Evolutionary conservation across 176 grass and related monocot genomes (phyloP), one percentile per base, ranked within the genome.

Genomic region (Puya raimondii): DNA sequence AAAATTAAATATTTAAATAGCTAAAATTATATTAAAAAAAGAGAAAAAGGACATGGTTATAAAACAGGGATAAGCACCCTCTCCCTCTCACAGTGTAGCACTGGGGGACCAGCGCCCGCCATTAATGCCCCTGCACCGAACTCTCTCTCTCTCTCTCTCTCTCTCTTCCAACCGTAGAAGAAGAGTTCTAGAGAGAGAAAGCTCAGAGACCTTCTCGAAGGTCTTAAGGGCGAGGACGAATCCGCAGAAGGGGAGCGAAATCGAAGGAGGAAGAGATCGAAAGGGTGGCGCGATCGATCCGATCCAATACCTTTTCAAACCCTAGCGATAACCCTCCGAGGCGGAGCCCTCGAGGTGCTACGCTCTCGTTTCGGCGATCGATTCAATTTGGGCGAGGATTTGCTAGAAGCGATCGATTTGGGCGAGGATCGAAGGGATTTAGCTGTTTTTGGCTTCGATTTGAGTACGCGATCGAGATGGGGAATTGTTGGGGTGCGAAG

Each of bases 401-500:
- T 42, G 33, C 4, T 42, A 4, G 33, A 42, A 42, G 2, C 23
- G 42, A 48, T 64, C 57, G 71, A 3, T 72, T 42, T 1, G 16
- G 2, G 9, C 52, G 11, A 18, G 33, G 33, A 42, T 42, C 33
- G 33, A 67, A 67, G 72, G 29, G 23, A 2, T 52, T 48, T 54
- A 12, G 18, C 54, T 81, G 50, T 48, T 53, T 18, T 1, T 9
- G 50, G 4, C 15, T 5, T 8, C 18, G 2, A 1, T 20, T 26
- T 15, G 14, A 17, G 11, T 42, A 22, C 10, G 56, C 8, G 16
- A 4, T 1, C 47, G 25, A 74, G 79, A 90, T 91, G 88, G 88
- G 88, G 53, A 91, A 91, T 53, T 91, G 88, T 53, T 91, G 77
- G 74, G 88, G 80, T 71, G 71, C 88, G 70, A 91, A 81, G 88